Percentiles rank a stretch among this genome's conserved stretches.
Conservation (phyloP, 306 rosid genomes). For the Quercus agrifolia region DNA sequence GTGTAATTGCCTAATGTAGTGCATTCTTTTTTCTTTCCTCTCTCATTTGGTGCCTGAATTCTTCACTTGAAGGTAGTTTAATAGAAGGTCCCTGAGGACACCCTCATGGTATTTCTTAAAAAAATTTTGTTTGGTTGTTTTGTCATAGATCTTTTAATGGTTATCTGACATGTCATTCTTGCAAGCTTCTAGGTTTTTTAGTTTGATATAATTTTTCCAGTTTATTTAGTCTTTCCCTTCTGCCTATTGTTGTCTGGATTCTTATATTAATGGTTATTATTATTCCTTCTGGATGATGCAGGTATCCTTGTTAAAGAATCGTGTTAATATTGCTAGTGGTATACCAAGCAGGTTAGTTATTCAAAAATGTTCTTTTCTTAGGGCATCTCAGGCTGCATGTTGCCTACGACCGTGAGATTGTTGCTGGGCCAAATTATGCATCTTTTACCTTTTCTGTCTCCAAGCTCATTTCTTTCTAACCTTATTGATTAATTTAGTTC, state of each 20-base stretch:
- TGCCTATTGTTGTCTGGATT: neutral
- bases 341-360: slow-evolving; percentile 90
- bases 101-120: no score
- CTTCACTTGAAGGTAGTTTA: no score
- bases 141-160: no score
- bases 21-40: no score
- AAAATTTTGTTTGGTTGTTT: no score
- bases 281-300: slow-evolving; percentile 33
- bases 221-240: neutral
- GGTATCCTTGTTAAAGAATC: slow-evolving; percentile 69
- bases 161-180: no score
- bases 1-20: no score
- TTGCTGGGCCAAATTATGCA: neutral
- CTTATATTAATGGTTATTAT: slow-evolving; percentile 2
- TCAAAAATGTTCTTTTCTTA: neutral
- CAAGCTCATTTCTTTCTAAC: neutral
- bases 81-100: no score
- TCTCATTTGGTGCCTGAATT: no score
- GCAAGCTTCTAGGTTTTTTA: no score
- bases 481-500: neutral
- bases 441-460: neutral
- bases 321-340: slow-evolving; percentile 88
- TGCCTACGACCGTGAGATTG: neutral
- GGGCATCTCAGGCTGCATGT: neutral
- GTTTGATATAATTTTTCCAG: neutral